Conservation (phyloP, 2,329 filamentous ascomycete genomes). For the Phaeoacremonium minimum region DNA sequence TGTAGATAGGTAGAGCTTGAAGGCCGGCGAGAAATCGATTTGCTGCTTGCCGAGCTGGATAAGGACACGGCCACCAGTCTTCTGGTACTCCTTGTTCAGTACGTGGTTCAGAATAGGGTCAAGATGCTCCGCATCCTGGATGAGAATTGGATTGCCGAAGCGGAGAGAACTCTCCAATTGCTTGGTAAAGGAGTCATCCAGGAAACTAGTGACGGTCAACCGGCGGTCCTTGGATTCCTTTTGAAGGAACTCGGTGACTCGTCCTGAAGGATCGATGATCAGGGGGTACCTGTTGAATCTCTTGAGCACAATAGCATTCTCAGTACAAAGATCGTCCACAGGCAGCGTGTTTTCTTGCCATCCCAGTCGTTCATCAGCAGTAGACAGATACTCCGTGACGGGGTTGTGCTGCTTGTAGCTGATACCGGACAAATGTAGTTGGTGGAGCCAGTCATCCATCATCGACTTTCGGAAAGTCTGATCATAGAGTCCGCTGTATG, state of each 20-base stretch:
- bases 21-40: slow-evolving; percentile 96
- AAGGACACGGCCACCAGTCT: slow-evolving; percentile 93
- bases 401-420: slow-evolving; percentile 91
- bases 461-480: slow-evolving; percentile 97
- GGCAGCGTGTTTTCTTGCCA: slow-evolving; percentile 95
- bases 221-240: slow-evolving; percentile 91
- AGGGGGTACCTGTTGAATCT: slow-evolving; percentile 97
- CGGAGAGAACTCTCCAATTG: slow-evolving; percentile 94
- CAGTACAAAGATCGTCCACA: slow-evolving; percentile 95
- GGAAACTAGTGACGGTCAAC: slow-evolving; percentile 93
- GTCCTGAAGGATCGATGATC: slow-evolving; percentile 95
- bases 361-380: slow-evolving; percentile 86
- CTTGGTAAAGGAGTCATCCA: slow-evolving; percentile 97
- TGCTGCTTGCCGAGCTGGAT: slow-evolving; percentile 98
- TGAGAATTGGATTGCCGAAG: slow-evolving; percentile 97
- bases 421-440: slow-evolving; percentile 89
- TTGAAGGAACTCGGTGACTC: slow-evolving; percentile 91
- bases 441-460: slow-evolving; percentile 95
- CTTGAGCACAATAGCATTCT: slow-evolving; percentile 96
- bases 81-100: slow-evolving; percentile 98
- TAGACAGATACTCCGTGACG: slow-evolving; percentile 93
- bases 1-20: slow-evolving; percentile 92
- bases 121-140: slow-evolving; percentile 95
- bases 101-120: slow-evolving; percentile 98
- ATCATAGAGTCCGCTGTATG: slow-evolving; percentile 94